phyloP scores from a whole-genome alignment of 768 basidiomycete species.

The Naganishia vaughanmartiniae region DNA sequence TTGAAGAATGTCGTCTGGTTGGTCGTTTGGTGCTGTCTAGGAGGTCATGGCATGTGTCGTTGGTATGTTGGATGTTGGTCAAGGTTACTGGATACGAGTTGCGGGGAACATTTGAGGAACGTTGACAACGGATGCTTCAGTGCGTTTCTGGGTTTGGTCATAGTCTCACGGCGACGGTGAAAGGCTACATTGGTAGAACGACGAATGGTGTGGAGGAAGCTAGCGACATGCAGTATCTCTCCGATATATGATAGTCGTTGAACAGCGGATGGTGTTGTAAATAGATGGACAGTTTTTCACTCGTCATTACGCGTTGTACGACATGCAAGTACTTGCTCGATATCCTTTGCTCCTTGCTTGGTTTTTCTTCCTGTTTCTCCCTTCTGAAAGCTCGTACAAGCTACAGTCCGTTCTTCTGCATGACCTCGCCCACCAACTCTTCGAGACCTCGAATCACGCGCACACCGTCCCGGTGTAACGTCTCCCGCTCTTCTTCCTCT shows the following conservation, averaged over 20 bases:
- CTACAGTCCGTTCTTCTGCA: constrained; percentile 27
- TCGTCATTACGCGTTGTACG: constrained; percentile 1
- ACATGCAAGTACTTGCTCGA: background rate
- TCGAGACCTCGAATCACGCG: constrained; percentile 33
- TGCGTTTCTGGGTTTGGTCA: too few relatives aligned
- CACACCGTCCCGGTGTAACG: constrained; percentile 30
- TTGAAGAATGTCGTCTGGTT: background rate
- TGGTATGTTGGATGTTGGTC: background rate
- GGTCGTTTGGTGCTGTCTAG: background rate
- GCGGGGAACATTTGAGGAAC: too few relatives aligned
- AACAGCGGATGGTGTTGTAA: background rate
- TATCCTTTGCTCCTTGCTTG: background rate
- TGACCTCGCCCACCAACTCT: constrained; percentile 41
- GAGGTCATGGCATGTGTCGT: too few relatives aligned
- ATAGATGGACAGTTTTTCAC: constrained; percentile 22
- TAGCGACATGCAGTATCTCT: too few relatives aligned
- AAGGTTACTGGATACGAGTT: background rate
- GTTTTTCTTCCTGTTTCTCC: background rate
- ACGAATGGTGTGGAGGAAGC: background rate
- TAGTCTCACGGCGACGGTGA: too few relatives aligned
- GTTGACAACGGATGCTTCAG: too few relatives aligned
- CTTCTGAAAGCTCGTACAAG: background rate
- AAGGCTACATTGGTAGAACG: too few relatives aligned
- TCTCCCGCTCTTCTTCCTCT: constrained; percentile 33
- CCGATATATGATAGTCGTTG: background rate